Base-by-base conservation (phyloP, 2,329 filamentous ascomycete species). In the Dryadomyces quercivorus region DNA sequence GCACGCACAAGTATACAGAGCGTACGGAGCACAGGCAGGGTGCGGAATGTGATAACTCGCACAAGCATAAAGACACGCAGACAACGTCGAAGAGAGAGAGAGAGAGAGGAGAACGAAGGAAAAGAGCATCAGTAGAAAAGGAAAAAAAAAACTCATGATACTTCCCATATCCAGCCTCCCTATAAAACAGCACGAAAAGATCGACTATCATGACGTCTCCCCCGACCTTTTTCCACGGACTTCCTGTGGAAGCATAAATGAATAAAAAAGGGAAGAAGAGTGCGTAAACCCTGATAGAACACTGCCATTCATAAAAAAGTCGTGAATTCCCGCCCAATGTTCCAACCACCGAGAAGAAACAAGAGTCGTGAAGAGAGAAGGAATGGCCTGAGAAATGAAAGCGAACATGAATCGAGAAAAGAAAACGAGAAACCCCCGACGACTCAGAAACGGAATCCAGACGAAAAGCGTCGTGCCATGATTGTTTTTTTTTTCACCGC, bases 401-500 rank as follows among this genome's bases (percentile, higher is more conserved):
- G 22, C n/a, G 44, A 51, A 50, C 38, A 45, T 43, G 47, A 54
- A 54, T 38, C 36, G 36, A 40, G 34, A 50, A 50, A 53, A 51
- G 21, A 55, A 51, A 50, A 52, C 48, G 46, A 46, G 18, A 43
- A 55, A 48, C 46, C 26, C 56, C 53, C 45, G 18, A 50, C 46
- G 53, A 55, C 16, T 50, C 44, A 44, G 47, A 55, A 57, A 49
- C 13, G 47, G 44, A 51, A 52, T 51, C 51, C 43, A 54, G 38
- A 48, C 31, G 45, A 57, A 55, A 58, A 47, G 48, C 52, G 52
- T 58, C 57, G 47, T 51, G 43, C 47, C 52, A 49, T 53, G 53
- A 49, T 54, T 50, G 54, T 57, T 55, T 55, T 57, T 53, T 53
- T 51, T 55, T 59, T 54, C 54, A 55, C 51, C 54, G 50, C 57